A percentile compares a stretch with the other conserved stretches of the same genome.
phyloP scores from a whole-genome alignment of 2,329 filamentous ascomycete species.

The Hypoxylon sp. region DNA sequence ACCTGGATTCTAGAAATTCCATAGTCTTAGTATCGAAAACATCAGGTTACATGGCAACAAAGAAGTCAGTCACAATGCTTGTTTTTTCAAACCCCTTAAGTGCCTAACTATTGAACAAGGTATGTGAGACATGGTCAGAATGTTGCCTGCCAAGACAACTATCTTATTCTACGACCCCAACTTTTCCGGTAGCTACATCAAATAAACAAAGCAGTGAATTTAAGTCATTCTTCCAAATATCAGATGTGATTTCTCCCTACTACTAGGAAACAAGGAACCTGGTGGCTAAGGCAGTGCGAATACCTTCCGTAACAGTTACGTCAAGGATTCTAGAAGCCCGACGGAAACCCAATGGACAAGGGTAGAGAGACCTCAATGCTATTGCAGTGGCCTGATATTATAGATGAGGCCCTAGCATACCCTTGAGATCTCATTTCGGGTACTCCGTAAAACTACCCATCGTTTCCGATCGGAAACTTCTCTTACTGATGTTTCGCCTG shows the following conservation, averaged over 20 bases:
- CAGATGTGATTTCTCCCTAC: neutral
- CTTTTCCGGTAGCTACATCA: neutral
- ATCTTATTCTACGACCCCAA: constrained; percentile 15
- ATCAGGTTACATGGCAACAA: constrained; percentile 1
- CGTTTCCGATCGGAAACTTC: constrained; percentile 2
- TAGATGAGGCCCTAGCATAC: neutral
- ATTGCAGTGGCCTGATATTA: neutral
- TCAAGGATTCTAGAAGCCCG: constrained; percentile 4
- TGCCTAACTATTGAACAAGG: constrained; percentile 2
- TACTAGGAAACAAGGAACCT: neutral
- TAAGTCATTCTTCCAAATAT: constrained; percentile 1
- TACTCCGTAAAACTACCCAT: neutral
- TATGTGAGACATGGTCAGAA: constrained; percentile 38
- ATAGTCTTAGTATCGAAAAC: constrained; percentile 4
- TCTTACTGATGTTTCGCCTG: constrained; percentile 11
- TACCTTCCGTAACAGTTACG: neutral
- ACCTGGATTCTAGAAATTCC: constrained; percentile 8
- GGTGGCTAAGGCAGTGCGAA: constrained; percentile 10
- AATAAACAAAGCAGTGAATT: neutral
- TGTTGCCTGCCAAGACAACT: constrained; percentile 40
- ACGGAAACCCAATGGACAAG: neutral
- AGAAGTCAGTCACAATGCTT: neutral
- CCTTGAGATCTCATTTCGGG: constrained; percentile 7
- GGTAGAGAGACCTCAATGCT: neutral
- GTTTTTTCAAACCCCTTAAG: neutral